phyloP scores from a whole-genome alignment of 495 filamentous ascomycete species.

The Hypoxylon rickii region DNA sequence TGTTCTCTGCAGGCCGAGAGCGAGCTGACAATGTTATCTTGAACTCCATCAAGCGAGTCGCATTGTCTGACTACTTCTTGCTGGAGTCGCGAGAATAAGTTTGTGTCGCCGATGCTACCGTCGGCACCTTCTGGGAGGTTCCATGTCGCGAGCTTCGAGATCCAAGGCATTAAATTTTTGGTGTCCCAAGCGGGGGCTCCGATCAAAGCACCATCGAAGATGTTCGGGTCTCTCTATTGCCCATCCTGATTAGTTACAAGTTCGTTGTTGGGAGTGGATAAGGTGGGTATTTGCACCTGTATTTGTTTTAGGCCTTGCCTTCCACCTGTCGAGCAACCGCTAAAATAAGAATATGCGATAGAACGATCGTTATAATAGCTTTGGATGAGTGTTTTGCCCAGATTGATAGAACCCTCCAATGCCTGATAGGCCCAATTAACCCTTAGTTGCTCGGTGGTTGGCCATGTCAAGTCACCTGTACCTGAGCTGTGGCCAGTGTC shows the following conservation, averaged over 20 bases:
- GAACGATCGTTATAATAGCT: slow-evolving; percentile 23
- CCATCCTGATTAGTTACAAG: background rate
- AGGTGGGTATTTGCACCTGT: slow-evolving; percentile 29
- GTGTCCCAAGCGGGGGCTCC: slow-evolving; percentile 48
- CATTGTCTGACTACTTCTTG: slow-evolving; percentile 65
- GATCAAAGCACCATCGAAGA: slow-evolving; percentile 32
- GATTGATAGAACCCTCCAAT: slow-evolving; percentile 46
- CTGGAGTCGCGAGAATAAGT: slow-evolving; percentile 55
- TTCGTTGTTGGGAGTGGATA: background rate
- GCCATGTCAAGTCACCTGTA: slow-evolving; percentile 51
- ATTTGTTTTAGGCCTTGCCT: slow-evolving; percentile 54
- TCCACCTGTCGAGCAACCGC: slow-evolving; percentile 58
- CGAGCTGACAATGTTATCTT: slow-evolving; percentile 64
- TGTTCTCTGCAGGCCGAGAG: slow-evolving; percentile 57
- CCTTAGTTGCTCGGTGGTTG: slow-evolving; percentile 44
- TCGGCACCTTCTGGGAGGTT: slow-evolving; percentile 46
- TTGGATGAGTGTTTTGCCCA: slow-evolving; percentile 42
- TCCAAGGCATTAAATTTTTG: slow-evolving; percentile 51
- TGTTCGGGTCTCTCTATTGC: slow-evolving; percentile 21
- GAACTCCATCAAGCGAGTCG: slow-evolving; percentile 62
- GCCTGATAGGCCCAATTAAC: slow-evolving; percentile 52
- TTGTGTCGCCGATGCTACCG: slow-evolving; percentile 52
- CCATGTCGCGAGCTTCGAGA: slow-evolving; percentile 30
- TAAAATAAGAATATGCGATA: slow-evolving; percentile 46
- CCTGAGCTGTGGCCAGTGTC: slow-evolving; percentile 60